phyloP scores from a whole-genome alignment of 495 filamentous ascomycete species.

The Podospora didyma region DNA sequence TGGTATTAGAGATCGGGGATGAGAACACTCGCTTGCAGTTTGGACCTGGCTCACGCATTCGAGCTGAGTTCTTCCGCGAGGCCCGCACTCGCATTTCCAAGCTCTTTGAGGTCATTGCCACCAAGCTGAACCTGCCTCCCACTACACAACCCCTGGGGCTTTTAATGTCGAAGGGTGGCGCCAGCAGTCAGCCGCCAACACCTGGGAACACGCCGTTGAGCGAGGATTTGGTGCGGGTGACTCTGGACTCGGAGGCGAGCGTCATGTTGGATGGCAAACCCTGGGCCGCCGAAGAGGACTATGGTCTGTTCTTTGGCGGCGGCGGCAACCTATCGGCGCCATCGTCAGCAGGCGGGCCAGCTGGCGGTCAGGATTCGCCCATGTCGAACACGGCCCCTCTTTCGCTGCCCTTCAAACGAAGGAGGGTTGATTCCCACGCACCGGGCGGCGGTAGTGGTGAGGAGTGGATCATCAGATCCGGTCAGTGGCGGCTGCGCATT shows the following conservation, averaged over 20 bases:
- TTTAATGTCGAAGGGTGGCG: slow-evolving; percentile 55
- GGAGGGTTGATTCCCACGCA: slow-evolving; percentile 35
- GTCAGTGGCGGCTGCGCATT: slow-evolving; percentile 78
- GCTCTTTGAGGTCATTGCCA: slow-evolving; percentile 74
- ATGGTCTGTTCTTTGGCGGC: slow-evolving; percentile 12
- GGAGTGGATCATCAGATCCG: slow-evolving; percentile 70
- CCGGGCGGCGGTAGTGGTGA: slow-evolving; percentile 6
- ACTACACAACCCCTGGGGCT: slow-evolving; percentile 62
- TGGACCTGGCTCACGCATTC: slow-evolving; percentile 21
- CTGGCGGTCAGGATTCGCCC: slow-evolving; percentile 32
- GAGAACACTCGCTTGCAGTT: slow-evolving; percentile 65
- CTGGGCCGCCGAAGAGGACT: slow-evolving; percentile 28
- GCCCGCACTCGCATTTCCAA: slow-evolving; percentile 64
- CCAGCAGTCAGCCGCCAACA: slow-evolving; percentile 52
- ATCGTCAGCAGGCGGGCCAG: slow-evolving; percentile 28
- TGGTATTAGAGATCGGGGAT: slow-evolving; percentile 74
- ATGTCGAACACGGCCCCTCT: slow-evolving; percentile 18
- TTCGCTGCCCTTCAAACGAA: slow-evolving; percentile 40
- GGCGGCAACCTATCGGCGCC: slow-evolving; percentile 27
- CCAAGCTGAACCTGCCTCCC: slow-evolving; percentile 70
- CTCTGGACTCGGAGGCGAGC: slow-evolving; percentile 62
- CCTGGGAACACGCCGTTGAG: slow-evolving; percentile 68
- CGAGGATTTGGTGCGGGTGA: slow-evolving; percentile 66
- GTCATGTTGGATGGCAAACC: slow-evolving; percentile 66
- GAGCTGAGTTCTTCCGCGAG: slow-evolving; percentile 68